Evolutionary conservation across 352 stramenopile genomes (phyloP), one percentile per base, ranked within the genome.

Genomic region (Phytophthora melonis): DNA sequence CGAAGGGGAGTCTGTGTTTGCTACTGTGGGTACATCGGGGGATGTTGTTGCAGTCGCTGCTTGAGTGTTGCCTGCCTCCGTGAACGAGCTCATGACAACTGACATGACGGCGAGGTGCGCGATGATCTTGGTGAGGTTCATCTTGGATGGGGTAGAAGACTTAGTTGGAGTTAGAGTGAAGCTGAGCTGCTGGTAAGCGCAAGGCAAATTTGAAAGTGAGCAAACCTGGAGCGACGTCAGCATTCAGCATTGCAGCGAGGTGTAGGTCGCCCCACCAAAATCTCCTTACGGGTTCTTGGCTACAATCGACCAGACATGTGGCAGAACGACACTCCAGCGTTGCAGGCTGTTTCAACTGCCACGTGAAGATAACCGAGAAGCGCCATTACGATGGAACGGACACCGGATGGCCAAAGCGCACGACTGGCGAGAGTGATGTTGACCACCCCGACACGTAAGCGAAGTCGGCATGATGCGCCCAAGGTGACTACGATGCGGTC

Each of bases 51-150:
- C 27, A 32, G 27, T 32, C 5, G 27, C 0, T 32, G 27, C 27
- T 32, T 32, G 3, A 6, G 27, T 32, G 27, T 41, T 50, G 14
- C 65, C 70, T 39, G 70, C 65, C 53, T 80, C 64, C n/a, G 73
- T 50, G 34, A 80, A 54, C 34, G 68, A 71, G 34, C 57, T 36
- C 68, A 80, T 74, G 30, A 68, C 55, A 41, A 63, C 55, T 5
- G 54, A 62, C 61, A 75, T 68, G 56, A 77, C 36, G 4, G 65
- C 68, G 41, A 80, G 68, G 65, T 80, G 68, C 27, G 73, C 63
- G 65, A 80, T 67, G 53, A 74, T 75, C 69, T 80, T 80, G 73
- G 63, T 74, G 50, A 74, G 63, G 68, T 77, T 77, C 68, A 80
- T 80, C 59, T 58, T 74, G 59, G 56, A 77, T 58, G 63, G 70